phyloP scores from a whole-genome alignment of 345 rosid species.

The Camelina neglecta region DNA sequence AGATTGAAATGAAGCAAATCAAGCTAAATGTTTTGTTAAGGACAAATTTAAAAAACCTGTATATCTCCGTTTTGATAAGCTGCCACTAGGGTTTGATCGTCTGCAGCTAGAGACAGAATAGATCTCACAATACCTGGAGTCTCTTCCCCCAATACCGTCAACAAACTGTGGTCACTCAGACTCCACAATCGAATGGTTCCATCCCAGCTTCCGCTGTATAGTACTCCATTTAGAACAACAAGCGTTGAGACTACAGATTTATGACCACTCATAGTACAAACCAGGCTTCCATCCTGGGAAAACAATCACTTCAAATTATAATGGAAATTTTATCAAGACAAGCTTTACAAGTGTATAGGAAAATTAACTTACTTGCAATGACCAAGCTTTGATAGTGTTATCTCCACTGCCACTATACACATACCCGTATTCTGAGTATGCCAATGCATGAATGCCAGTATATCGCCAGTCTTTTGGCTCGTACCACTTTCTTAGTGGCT shows the following conservation, averaged over 20 bases:
- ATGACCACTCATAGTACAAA: constrained; percentile 85
- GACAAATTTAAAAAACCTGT: constrained; percentile 57
- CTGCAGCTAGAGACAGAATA: constrained; percentile 63
- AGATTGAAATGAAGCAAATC: constrained; percentile 14
- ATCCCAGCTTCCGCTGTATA: constrained; percentile 97
- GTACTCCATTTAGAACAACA: constrained; percentile 61
- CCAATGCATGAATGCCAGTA: constrained; percentile 83
- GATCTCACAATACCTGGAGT: constrained; percentile 56
- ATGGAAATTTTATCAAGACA: constrained; percentile 1
- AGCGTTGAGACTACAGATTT: constrained; percentile 84
- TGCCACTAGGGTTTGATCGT: constrained; percentile 58
- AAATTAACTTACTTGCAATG: constrained; percentile 60
- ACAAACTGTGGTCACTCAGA: constrained; percentile 74
- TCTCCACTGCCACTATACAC: constrained; percentile 94
- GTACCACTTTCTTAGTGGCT: constrained; percentile 77
- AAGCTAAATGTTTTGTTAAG: background rate
- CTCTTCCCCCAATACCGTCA: constrained; percentile 76
- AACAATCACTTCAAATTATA: constrained; percentile 19
- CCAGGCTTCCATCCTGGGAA: constrained; percentile 68
- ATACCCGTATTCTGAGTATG: constrained; percentile 62
- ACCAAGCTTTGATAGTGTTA: constrained; percentile 87
- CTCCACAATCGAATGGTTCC: constrained; percentile 88
- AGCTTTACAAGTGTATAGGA: background rate
- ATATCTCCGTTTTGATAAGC: constrained; percentile 77
- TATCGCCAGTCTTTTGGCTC: constrained; percentile 96